These are phyloP conservation scores for Wickerhamiella sorbophila DNA, from an alignment of 805 yeast species.

Conservation along the genomic window DNA sequence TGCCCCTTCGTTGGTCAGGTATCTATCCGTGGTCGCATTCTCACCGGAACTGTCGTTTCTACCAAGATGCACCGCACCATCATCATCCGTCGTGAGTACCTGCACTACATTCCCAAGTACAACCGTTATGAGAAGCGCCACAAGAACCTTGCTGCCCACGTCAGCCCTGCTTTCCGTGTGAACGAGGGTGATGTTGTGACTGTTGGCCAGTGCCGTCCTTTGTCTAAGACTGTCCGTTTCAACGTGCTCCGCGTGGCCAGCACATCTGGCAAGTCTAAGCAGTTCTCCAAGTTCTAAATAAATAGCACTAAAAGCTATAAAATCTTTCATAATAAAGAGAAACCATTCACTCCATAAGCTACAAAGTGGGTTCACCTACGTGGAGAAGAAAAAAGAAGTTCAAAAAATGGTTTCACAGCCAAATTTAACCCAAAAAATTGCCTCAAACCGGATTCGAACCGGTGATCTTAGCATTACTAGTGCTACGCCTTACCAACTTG, in stretches of 20 bases:
- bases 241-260: conserved; percentile 93
- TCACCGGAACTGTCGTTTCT: conserved; percentile 98
- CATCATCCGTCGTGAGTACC: conserved; percentile 99
- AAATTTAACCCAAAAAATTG: conserved; percentile 2
- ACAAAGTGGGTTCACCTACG: no score
- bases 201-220: conserved; percentile 99
- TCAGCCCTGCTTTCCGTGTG: conserved; percentile 99
- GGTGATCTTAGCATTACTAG: conserved; percentile 5
- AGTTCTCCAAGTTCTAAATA: conserved; percentile 88
- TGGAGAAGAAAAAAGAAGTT: no score
- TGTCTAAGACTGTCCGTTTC: conserved; percentile 99
- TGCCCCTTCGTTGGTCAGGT: conserved; percentile 97
- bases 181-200: conserved; percentile 97
- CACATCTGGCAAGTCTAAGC: conserved; percentile 74
- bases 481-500: conserved; percentile 6
- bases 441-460: conserved; percentile 6
- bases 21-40: conserved; percentile 98
- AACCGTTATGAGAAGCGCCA: conserved; percentile 99
- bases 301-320: conserved; percentile 4
- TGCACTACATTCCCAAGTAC: conserved; percentile 99
- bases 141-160: conserved; percentile 99
- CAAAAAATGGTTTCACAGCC: no score
- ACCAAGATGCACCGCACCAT: conserved; percentile 99
- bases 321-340: neutral
- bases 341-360: no score